phyloP scores from a whole-genome alignment of 495 filamentous ascomycete genomes.

The Oidiodendron maius region DNA sequence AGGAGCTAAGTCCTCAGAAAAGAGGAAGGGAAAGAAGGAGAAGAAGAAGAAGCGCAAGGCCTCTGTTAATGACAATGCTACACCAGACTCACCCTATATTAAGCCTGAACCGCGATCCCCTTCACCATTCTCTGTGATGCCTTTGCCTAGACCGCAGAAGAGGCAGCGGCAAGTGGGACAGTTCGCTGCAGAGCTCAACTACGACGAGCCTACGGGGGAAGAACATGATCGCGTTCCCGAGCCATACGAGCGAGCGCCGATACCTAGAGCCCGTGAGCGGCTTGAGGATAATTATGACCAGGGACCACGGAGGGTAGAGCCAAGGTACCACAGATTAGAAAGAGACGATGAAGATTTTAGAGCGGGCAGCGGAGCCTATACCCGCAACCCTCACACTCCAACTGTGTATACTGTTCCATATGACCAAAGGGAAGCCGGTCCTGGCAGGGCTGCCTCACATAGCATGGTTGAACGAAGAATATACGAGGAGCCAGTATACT shows the following conservation, averaged over 20 bases:
- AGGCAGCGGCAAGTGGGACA: constrained; percentile 46
- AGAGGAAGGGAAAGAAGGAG: constrained; percentile 28
- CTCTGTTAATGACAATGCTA: constrained; percentile 24
- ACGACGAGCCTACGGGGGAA: constrained; percentile 28
- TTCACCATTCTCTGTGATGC: constrained; percentile 57
- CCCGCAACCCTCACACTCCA: constrained; percentile 43
- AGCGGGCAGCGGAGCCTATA: constrained; percentile 34
- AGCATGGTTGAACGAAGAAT: constrained; percentile 45
- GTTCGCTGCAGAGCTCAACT: constrained; percentile 31
- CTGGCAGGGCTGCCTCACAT: constrained; percentile 55
- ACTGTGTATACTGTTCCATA: constrained; percentile 40
- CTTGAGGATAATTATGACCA: constrained; percentile 15
- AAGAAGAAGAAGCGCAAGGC: constrained; percentile 45
- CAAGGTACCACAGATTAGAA: constrained; percentile 26
- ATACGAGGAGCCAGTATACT: constrained; percentile 46
- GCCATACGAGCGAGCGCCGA: constrained; percentile 5
- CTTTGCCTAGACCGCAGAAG: constrained; percentile 42
- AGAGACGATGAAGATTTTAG: constrained; percentile 32
- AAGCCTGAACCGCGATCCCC: constrained; percentile 86
- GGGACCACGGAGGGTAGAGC: constrained; percentile 11
- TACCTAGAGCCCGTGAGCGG: constrained; percentile 5
- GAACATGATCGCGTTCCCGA: constrained; percentile 3
- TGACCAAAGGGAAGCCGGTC: constrained; percentile 35
- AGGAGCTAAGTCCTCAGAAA: constrained; percentile 20
- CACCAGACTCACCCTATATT: constrained; percentile 55